phyloP scores from a whole-genome alignment of 2,329 filamentous ascomycete species.

The Alternaria novae-zelandiae region DNA sequence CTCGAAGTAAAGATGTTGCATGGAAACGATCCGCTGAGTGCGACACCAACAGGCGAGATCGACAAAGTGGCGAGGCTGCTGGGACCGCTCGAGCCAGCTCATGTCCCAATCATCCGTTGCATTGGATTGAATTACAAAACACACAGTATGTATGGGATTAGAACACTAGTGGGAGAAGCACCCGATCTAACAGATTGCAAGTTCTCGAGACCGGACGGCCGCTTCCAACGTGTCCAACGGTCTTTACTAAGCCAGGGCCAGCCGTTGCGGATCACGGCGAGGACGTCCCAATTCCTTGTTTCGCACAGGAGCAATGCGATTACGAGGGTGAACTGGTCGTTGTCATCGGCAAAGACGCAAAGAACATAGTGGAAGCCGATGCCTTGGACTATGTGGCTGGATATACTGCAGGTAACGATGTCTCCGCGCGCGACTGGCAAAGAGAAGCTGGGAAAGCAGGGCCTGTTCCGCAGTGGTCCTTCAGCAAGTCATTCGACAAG shows the following conservation, averaged over 20 bases:
- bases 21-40: too few relatives aligned
- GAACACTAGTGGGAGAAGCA: not conserved
- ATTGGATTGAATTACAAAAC: constrained; percentile 55
- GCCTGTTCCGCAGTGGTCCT: not conserved
- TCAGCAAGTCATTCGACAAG: constrained; percentile 56
- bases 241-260: not conserved
- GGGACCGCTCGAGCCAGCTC: not conserved
- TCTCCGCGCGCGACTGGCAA: constrained; percentile 55
- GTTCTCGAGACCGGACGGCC: not conserved
- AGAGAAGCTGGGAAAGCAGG: not conserved
- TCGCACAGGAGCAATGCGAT: constrained; percentile 4
- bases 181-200: not conserved
- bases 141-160: constrained; percentile 27
- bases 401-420: constrained; percentile 60
- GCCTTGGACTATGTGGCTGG: constrained; percentile 56
- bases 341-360: constrained; percentile 58
- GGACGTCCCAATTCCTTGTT: not conserved
- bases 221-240: not conserved
- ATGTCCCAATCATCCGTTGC: constrained; percentile 53
- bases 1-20: not conserved
- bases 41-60: not conserved
- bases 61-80: not conserved
- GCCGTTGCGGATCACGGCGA: not conserved
- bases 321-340: constrained; percentile 35
- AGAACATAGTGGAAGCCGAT: constrained; percentile 50